Evolutionary conservation across 1,284 basidiomycete genomes (phyloP), one percentile per base, ranked within the genome.

Genomic region (Chalciporus piperatoides): DNA sequence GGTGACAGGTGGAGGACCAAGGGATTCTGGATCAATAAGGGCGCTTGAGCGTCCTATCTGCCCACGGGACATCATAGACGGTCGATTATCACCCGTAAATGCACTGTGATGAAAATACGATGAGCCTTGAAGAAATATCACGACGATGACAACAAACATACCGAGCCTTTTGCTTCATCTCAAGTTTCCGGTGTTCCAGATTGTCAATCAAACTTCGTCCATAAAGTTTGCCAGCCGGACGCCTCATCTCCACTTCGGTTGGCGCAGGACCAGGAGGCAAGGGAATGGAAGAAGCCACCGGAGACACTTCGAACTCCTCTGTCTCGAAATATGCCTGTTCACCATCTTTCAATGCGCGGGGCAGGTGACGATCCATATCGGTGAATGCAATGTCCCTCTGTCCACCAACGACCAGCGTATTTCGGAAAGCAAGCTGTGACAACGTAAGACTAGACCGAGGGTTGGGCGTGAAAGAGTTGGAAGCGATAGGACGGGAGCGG

Each of bases 161-260:
- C 88, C 88, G 77, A 67, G 86, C 80, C 64, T 82, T 90, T 53
- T 75, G 77, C 52, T 81, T 80, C 80, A 91, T 88, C 54, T 81
- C 75, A 12, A 79, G 75, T 60, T 91, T 91, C 44, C 90, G 78
- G 19, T 70, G 72, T 63, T 91, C 87, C 7, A 91, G 72, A 63
- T 88, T 83, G 61, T 91, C 90, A 56, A 91, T 90, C 30, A 91
- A 75, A 68, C 85, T 91, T 58, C 80, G 81, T 11, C 88, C 88
- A 58, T 79, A 90, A 21, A 91, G 66, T 69, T 83, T 92, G 23
- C 88, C 88, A n/a, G 85, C 74, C 10, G 82, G 80, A 14, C 84
- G 76, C 46, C 44, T 68, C 9, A 54, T 41, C 48, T 70, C 64
- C 21, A 48, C 44, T n/a, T 66, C 64, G 25, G 50, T 49, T 38